phyloP scores from a whole-genome alignment of 495 filamentous ascomycete genomes.

The Tuber indicum region DNA sequence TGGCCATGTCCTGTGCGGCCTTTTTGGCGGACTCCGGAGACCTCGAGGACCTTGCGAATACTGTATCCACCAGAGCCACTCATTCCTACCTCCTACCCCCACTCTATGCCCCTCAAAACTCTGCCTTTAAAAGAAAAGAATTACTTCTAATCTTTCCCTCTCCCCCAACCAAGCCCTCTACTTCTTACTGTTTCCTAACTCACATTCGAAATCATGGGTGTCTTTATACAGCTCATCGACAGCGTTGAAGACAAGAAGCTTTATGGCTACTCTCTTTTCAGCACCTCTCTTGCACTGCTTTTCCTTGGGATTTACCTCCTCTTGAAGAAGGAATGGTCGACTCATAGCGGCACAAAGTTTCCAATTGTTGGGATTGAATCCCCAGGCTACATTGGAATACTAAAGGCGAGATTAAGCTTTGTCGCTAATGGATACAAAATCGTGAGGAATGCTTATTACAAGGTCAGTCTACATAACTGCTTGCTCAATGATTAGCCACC shows the following conservation, averaged over 20 bases:
- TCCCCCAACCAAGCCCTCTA: neutral
- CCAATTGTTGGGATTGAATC: neutral
- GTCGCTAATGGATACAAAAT: neutral
- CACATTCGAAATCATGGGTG: neutral
- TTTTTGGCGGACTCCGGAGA: too few relatives aligned
- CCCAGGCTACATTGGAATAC: neutral
- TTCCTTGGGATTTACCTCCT: neutral
- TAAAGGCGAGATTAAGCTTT: neutral
- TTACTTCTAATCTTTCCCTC: neutral
- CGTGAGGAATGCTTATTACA: neutral
- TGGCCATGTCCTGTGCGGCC: too few relatives aligned
- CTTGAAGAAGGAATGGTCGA: neutral
- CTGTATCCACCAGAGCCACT: neutral
- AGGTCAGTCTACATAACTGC: neutral
- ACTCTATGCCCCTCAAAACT: neutral
- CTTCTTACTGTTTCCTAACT: neutral
- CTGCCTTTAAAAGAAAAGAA: neutral
- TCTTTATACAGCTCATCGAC: neutral
- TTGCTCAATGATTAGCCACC: neutral
- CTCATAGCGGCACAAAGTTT: neutral
- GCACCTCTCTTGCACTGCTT: neutral
- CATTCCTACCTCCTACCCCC: neutral
- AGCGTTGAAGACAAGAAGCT: neutral
- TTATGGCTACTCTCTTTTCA: neutral
- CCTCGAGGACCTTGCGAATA: too few relatives aligned